Base-by-base conservation (phyloP, 1,284 basidiomycete genomes). In the Mycosarcoma maydis region DNA sequence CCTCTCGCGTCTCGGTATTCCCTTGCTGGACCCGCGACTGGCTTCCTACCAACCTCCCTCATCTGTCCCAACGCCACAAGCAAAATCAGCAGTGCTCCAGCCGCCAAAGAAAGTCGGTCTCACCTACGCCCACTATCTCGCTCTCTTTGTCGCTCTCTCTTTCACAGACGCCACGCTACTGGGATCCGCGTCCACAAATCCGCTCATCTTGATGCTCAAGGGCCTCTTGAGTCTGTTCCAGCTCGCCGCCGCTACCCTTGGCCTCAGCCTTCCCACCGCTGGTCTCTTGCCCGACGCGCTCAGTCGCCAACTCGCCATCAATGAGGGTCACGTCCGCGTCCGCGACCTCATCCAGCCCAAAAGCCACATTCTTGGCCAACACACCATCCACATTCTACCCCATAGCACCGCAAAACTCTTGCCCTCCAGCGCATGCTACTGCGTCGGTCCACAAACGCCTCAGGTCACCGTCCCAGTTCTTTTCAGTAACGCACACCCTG, bases 401-500 rank as follows among this genome's bases (percentile, higher is more conserved):
- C 60, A 59, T 47, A 85, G 90, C 77, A 94, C 92, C 1, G 92
- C 91, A 14, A 88, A 89, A 39, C 84, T 94, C 17, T 92, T 92
- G 66, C 90, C 91, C 2, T 49, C 64, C 13, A 60, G 70, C 13
- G 53, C 64, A 11, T 80, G 78, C 14, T 91, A 89, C 82, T 94
- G 92, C 74, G 83, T 94, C 16, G 84, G 73, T 8, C 58, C 88
- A 0, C 81, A 87, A 3, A 84, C 87, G 6, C 83, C 84, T 9
- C 84, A 84, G 36, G 86, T 90, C 40, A 85, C 91, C 44, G 83
- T 94, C 41, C 92, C 92, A 2, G 83, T 94, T 27, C 84, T 96
- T 24, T 87, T 97, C 80, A 97, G 96, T 85, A 95, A 96, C 83
- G 94, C 94, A 3, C 85, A 86, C n/a, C 88, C 92, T 1, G 85